Conservation (phyloP, 2,329 filamentous ascomycete genomes). For the Fusarium sambucinum region DNA sequence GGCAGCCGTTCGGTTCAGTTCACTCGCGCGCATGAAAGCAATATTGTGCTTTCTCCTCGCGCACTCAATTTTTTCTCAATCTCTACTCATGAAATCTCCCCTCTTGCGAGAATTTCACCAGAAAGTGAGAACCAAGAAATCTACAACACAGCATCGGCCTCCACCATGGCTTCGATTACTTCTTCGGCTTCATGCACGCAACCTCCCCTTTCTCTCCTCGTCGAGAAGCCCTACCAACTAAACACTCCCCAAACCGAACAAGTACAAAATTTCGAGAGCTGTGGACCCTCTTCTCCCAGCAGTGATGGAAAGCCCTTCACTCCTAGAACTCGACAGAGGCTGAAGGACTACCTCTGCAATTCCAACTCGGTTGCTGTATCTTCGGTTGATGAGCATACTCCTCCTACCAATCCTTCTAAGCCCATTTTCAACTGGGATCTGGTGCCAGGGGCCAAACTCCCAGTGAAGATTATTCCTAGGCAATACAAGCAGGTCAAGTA, state of each 20-base stretch:
- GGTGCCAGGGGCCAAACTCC: neutral
- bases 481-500: neutral
- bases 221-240: conserved; percentile 14
- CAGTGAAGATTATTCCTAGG: neutral
- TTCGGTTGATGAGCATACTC: conserved; percentile 33
- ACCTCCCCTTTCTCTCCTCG: conserved; percentile 36
- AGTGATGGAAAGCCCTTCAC: conserved; percentile 2
- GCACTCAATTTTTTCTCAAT: neutral
- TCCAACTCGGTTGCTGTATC: conserved; percentile 9
- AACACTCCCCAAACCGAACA: neutral
- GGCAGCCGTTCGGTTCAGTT: conserved; percentile 3
- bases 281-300: neutral
- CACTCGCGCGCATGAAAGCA: neutral
- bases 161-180: conserved; percentile 21
- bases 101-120: neutral
- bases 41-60: neutral
- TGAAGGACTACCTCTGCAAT: conserved; percentile 6
- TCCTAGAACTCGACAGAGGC: conserved; percentile 5
- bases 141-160: neutral
- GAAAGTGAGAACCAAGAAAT: neutral
- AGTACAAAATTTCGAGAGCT: neutral
- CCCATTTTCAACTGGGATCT: neutral
- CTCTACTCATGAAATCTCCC: neutral
- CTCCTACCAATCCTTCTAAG: conserved; percentile 9
- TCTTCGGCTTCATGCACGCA: conserved; percentile 14